Percentiles rank a stretch among this genome's conserved stretches.
Evolutionary conservation across 2,329 filamentous ascomycete genomes (phyloP).

Genomic region (Diaporthe ampelina): DNA sequence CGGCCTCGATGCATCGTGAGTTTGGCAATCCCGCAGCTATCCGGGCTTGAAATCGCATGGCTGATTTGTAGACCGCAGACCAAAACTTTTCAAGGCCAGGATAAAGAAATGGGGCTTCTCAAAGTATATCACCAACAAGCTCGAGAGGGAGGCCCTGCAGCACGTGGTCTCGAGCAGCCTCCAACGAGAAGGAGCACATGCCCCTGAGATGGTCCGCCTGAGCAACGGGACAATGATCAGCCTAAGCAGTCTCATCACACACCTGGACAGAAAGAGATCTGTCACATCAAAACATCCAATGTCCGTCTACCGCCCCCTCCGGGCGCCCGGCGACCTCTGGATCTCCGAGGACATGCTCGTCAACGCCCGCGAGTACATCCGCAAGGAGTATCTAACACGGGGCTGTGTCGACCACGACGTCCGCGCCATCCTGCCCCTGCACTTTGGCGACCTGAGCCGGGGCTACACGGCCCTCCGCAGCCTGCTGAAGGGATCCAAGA

Average conservation of each 20-base stretch:
- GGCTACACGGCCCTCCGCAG: neutral
- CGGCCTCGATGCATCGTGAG: conserved; percentile 21
- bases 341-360: neutral
- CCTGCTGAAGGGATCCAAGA: neutral
- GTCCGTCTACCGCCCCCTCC: neutral
- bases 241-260: neutral
- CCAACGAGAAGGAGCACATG: neutral
- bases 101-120: conserved; percentile 16
- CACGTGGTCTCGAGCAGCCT: neutral
- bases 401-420: neutral
- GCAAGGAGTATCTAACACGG: neutral
- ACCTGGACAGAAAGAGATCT: conserved; percentile 15
- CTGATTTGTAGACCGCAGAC: neutral
- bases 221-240: conserved; percentile 5
- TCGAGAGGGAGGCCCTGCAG: conserved; percentile 18
- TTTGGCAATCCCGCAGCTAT: neutral
- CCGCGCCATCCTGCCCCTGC: neutral
- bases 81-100: conserved; percentile 2
- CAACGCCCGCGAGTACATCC: neutral
- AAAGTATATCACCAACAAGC: conserved; percentile 14
- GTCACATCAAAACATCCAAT: neutral
- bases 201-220: neutral
- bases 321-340: neutral
- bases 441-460: conserved; percentile 1
- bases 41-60: neutral